Percentiles rank a stretch among this genome's conserved stretches.
phyloP scores from a whole-genome alignment of 2,329 filamentous ascomycete species.

The Colletotrichum tamarilloi region DNA sequence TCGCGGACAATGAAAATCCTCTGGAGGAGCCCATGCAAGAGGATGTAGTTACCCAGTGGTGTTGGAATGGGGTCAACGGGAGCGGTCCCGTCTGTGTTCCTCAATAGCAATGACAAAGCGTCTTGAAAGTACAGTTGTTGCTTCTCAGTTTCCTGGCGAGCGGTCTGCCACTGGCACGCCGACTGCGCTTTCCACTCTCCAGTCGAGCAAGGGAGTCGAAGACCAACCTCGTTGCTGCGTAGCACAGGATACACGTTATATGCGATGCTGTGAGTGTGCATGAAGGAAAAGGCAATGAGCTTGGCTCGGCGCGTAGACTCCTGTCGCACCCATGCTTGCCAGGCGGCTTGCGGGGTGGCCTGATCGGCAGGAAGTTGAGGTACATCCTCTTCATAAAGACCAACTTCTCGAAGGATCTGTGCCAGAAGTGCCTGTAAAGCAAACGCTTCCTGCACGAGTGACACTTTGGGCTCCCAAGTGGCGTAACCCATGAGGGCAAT shows the following conservation, averaged over 20 bases:
- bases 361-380: conserved; percentile 5
- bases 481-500: conserved; percentile 52
- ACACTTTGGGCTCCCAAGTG: conserved; percentile 49
- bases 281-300: conserved; percentile 51
- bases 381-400: conserved; percentile 43
- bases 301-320: conserved; percentile 49
- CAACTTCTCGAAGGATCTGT: conserved; percentile 47
- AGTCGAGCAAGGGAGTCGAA: conserved; percentile 49
- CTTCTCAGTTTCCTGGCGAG: conserved; percentile 41
- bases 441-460: conserved; percentile 49
- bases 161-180: conserved; percentile 43
- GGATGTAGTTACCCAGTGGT: conserved; percentile 50
- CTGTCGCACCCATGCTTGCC: conserved; percentile 45
- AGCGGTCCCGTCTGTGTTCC: conserved; percentile 42
- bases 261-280: conserved; percentile 51
- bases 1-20: conserved; percentile 52
- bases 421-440: conserved; percentile 46
- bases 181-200: conserved; percentile 49
- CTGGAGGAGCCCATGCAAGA: conserved; percentile 50
- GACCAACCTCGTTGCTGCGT: conserved; percentile 48
- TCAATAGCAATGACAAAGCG: conserved; percentile 46
- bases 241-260: conserved; percentile 51
- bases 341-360: conserved; percentile 35
- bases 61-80: conserved; percentile 49
- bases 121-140: conserved; percentile 51